These are phyloP conservation scores for Tolypocladium endophyticum DNA, from an alignment of 2,329 filamentous ascomycete genomes.

Conservation along the genomic window DNA sequence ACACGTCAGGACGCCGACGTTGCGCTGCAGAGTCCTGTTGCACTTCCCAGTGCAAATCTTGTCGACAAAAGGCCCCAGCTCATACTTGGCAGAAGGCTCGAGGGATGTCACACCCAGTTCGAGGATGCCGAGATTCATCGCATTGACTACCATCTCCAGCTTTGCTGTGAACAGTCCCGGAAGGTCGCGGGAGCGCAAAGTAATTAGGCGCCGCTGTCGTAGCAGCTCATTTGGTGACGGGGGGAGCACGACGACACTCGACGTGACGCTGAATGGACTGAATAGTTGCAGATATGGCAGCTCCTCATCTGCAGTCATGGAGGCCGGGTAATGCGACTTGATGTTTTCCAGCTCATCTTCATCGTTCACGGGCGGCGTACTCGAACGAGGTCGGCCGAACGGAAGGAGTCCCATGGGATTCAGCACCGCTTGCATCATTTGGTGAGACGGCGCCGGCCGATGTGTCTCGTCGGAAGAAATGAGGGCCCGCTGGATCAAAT, in stretches of 20 bases:
- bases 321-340: constrained; percentile 53
- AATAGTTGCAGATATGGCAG: constrained; percentile 63
- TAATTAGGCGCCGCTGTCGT: constrained; percentile 46
- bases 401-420: constrained; percentile 42
- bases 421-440: constrained; percentile 36
- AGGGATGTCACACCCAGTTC: constrained; percentile 43
- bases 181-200: constrained; percentile 27
- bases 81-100: constrained; percentile 45
- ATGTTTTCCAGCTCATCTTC: constrained; percentile 27
- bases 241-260: constrained; percentile 37
- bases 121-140: constrained; percentile 37
- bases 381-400: constrained; percentile 28
- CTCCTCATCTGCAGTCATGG: constrained; percentile 52
- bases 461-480: constrained; percentile 22
- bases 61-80: constrained; percentile 45
- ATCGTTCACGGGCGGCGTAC: constrained; percentile 12
- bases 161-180: constrained; percentile 46
- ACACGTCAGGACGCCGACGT: constrained; percentile 53
- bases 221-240: constrained; percentile 20
- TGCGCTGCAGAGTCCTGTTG: constrained; percentile 38
- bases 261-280: constrained; percentile 53
- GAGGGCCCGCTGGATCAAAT: constrained; percentile 27
- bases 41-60: constrained; percentile 25
- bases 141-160: constrained; percentile 48
- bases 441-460: constrained; percentile 19